A percentile compares a stretch with the other conserved stretches of the same genome.
These are phyloP conservation scores for Aechmea fasciata DNA, from an alignment of 176 grass and related monocot species.

Conservation along the genomic window DNA sequence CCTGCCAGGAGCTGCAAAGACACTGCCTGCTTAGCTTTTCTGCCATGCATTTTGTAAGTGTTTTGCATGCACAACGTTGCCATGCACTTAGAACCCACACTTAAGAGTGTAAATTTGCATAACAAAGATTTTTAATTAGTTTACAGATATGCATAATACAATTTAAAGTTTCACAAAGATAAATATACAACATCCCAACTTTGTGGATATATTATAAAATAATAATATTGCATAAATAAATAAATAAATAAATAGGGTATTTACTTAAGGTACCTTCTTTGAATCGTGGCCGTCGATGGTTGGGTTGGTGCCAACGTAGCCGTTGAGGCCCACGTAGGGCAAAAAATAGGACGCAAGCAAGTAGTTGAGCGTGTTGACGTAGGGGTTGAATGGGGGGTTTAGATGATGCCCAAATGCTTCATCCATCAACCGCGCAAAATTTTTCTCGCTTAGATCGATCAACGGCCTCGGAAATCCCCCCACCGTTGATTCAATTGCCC, in stretches of 20 bases:
- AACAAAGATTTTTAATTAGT: too few species aligned
- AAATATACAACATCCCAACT: too few species aligned
- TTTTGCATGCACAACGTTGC: slow-evolving; percentile 5
- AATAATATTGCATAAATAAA: not conserved
- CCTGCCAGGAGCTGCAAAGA: slow-evolving; percentile 37
- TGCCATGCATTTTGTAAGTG: not conserved
- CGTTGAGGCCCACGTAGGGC: slow-evolving; percentile 65
- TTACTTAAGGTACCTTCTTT: slow-evolving; percentile 25
- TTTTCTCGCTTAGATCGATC: slow-evolving; percentile 44
- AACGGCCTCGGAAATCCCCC: slow-evolving; percentile 47
- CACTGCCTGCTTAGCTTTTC: not conserved
- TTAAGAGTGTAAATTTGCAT: too few species aligned
- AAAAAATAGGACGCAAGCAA: slow-evolving; percentile 48
- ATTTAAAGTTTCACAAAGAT: too few species aligned
- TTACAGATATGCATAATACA: too few species aligned
- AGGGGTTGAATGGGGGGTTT: slow-evolving; percentile 70
- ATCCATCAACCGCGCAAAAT: slow-evolving; percentile 59
- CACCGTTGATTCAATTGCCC: slow-evolving; percentile 50
- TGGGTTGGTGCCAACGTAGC: slow-evolving; percentile 52
- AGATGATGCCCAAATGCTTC: slow-evolving; percentile 40
- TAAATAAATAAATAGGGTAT: not conserved
- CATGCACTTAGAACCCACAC: too few species aligned
- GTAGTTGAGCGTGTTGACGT: slow-evolving; percentile 45
- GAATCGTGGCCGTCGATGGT: slow-evolving; percentile 50
- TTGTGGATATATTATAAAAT: too few species aligned